These are phyloP conservation scores for Eucalyptus coolabah DNA, from an alignment of 345 rosid genomes.

Conservation along the genomic window DNA sequence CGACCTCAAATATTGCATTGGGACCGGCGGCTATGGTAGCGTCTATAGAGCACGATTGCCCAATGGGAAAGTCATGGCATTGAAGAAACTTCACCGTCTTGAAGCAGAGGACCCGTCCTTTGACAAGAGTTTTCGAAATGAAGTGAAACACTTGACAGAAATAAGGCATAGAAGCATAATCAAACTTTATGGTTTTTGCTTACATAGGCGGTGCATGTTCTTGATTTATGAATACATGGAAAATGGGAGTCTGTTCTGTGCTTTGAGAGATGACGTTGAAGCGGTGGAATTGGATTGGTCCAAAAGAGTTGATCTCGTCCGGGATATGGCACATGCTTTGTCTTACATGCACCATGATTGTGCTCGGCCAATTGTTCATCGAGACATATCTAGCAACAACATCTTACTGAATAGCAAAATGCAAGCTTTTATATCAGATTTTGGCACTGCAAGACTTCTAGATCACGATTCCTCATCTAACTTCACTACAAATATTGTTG, in stretches of 20 bases:
- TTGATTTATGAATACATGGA: not conserved
- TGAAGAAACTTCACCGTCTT: not conserved
- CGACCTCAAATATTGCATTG: slow-evolving; percentile 6
- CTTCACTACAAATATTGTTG: not conserved
- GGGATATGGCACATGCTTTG: not conserved
- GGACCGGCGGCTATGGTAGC: slow-evolving; percentile 8
- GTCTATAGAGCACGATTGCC: slow-evolving; percentile 8
- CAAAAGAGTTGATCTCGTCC: not conserved
- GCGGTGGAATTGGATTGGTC: slow-evolving; percentile 3
- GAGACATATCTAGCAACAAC: slow-evolving; percentile 10
- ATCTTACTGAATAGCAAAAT: not conserved
- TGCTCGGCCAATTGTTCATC: not conserved
- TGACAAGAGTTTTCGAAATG: not conserved
- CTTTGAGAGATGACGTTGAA: not conserved
- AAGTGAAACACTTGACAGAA: not conserved
- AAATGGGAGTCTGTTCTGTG: not conserved
- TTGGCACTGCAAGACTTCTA: not conserved
- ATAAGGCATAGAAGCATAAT: slow-evolving; percentile 1
- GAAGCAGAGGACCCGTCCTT: not conserved
- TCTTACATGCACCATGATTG: slow-evolving; percentile 6
- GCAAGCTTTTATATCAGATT: not conserved
- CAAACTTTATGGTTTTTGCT: not conserved
- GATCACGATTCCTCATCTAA: not conserved
- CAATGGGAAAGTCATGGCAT: not conserved
- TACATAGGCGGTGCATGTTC: not conserved